A percentile compares a stretch with the other conserved stretches of the same genome.
Evolutionary conservation across 805 yeast species (phyloP).

Genomic region (Scheffersomyces amazonensis): DNA sequence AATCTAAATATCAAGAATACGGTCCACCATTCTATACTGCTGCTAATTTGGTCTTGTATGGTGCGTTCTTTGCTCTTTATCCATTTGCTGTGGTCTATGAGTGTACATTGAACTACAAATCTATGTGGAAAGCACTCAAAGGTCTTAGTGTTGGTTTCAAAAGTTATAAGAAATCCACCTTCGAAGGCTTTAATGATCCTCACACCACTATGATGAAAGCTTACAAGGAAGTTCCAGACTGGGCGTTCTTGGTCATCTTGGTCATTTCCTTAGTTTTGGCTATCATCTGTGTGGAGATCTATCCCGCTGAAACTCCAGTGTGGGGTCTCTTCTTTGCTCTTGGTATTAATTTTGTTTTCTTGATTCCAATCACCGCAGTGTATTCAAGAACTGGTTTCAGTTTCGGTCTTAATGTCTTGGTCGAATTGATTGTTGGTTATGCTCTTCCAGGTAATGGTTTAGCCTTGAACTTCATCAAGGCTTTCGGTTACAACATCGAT

Average conservation of each 20-base stretch:
- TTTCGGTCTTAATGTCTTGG: constrained; percentile 50
- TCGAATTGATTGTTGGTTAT: constrained; percentile 45
- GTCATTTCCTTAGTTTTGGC: constrained; percentile 27
- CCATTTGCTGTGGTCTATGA: constrained; percentile 19
- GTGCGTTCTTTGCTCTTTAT: constrained; percentile 23
- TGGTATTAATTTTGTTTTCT: constrained; percentile 47
- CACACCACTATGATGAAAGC: constrained; percentile 27
- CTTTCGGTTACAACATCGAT: constrained; percentile 25
- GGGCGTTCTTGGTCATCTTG: constrained; percentile 24
- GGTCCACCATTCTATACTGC: constrained; percentile 29
- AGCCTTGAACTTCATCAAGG: constrained; percentile 19
- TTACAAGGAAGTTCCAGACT: constrained; percentile 36
- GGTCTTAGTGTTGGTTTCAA: constrained; percentile 7
- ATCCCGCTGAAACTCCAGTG: constrained; percentile 50
- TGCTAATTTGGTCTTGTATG: constrained; percentile 21
- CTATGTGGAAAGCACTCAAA: constrained; percentile 10
- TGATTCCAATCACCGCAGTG: constrained; percentile 50
- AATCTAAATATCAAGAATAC: constrained; percentile 13
- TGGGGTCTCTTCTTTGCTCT: constrained; percentile 58
- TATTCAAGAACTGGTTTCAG: constrained; percentile 46
- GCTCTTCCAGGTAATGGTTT: constrained; percentile 23
- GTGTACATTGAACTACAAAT: constrained; percentile 7
- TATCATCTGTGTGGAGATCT: constrained; percentile 25
- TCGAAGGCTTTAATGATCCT: constrained; percentile 20
- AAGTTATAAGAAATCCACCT: constrained; percentile 8